Conservation (phyloP, 495 filamentous ascomycete genomes). For the Delitschia confertaspora region DNA sequence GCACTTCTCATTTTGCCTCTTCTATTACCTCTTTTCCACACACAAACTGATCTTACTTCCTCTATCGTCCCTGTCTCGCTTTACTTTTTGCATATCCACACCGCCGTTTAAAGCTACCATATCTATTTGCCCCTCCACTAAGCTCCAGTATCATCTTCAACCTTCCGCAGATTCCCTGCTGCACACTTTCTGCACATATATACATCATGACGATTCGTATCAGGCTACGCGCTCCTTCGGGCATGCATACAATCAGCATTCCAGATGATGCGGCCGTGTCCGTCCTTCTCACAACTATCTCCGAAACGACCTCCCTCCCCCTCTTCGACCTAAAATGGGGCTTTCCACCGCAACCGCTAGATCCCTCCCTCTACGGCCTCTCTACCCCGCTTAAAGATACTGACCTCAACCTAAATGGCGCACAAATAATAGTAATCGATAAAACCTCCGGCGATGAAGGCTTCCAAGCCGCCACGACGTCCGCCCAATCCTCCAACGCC, state of each 20-base stretch:
- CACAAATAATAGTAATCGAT: constrained; percentile 63
- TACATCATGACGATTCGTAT: constrained; percentile 44
- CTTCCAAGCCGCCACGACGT: constrained; percentile 1
- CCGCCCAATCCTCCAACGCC: background rate
- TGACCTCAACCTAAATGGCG: constrained; percentile 65
- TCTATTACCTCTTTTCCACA: background rate
- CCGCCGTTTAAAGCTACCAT: background rate
- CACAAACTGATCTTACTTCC: background rate
- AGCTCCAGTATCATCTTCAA: constrained; percentile 7
- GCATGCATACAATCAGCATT: constrained; percentile 54
- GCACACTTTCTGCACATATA: background rate
- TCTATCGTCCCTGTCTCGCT: background rate
- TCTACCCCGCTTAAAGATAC: constrained; percentile 44
- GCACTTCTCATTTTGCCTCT: background rate
- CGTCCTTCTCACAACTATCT: constrained; percentile 51
- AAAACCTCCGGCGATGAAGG: constrained; percentile 34
- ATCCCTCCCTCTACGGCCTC: constrained; percentile 44
- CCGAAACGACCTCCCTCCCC: constrained; percentile 43
- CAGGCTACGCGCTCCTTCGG: constrained; percentile 54
- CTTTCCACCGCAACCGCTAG: constrained; percentile 67
- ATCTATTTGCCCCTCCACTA: background rate
- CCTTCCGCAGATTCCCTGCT: background rate
- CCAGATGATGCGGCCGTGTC: constrained; percentile 55
- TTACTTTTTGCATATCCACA: background rate
- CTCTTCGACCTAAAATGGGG: constrained; percentile 76